A percentile compares a stretch with the other conserved stretches of the same genome.
These are phyloP conservation scores for Saccharomycopsis amapae DNA, from an alignment of 805 yeast species.

Conservation along the genomic window DNA sequence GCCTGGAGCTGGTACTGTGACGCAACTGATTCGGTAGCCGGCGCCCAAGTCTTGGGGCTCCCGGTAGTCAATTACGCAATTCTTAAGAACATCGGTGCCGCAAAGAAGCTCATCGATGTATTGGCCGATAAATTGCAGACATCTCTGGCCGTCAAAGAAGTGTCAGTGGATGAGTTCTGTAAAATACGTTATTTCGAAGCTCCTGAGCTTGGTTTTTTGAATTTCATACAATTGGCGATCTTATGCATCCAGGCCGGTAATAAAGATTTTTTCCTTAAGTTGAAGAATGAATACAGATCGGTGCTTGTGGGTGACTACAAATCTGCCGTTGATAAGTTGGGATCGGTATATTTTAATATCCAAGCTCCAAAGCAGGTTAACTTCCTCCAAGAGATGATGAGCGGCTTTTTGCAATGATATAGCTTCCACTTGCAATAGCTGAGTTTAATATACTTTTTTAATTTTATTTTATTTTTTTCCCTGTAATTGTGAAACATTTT, in stretches of 20 bases:
- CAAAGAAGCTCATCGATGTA: slow-evolving; percentile 31
- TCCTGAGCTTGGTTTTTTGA: slow-evolving; percentile 40
- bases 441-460: not conserved
- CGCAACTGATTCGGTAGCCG: slow-evolving; percentile 23
- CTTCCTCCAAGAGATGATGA: slow-evolving; percentile 69
- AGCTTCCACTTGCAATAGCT: not conserved
- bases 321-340: slow-evolving; percentile 48
- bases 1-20: slow-evolving; percentile 39
- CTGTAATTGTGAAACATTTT: not conserved
- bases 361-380: slow-evolving; percentile 45
- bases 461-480: not conserved
- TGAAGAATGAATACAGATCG: slow-evolving; percentile 50
- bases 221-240: slow-evolving; percentile 63
- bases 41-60: slow-evolving; percentile 1
- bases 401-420: slow-evolving; percentile 39
- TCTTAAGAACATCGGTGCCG: slow-evolving; percentile 32
- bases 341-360: slow-evolving; percentile 56
- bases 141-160: slow-evolving; percentile 22
- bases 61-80: slow-evolving; percentile 20
- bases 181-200: slow-evolving; percentile 31
- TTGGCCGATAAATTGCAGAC: slow-evolving; percentile 26
- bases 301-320: slow-evolving; percentile 29
- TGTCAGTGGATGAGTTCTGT: slow-evolving; percentile 29
- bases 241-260: slow-evolving; percentile 49
- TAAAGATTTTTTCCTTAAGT: slow-evolving; percentile 45